Percentiles rank a stretch among this genome's conserved stretches.
These are phyloP conservation scores for Daldinia loculata DNA, from an alignment of 495 filamentous ascomycete species.

Conservation along the genomic window DNA sequence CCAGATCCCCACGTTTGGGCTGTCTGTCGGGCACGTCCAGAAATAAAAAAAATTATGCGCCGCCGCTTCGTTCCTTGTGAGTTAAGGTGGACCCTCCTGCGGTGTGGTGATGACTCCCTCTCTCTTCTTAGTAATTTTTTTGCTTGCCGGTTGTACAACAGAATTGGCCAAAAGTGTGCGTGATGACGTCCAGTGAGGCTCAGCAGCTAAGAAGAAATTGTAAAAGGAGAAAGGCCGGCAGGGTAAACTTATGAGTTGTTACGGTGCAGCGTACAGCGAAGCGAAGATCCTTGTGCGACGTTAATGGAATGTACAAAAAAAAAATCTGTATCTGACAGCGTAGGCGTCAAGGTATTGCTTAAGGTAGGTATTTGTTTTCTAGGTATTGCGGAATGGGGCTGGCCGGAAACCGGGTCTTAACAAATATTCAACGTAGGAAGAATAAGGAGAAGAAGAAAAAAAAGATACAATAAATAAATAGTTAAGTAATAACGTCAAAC, in stretches of 20 bases:
- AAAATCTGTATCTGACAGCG: slow-evolving; percentile 4
- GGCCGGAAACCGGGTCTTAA: not conserved
- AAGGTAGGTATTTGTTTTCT: not conserved
- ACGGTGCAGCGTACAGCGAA: slow-evolving; percentile 27
- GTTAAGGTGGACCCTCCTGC: slow-evolving; percentile 39
- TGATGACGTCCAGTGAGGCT: slow-evolving; percentile 45
- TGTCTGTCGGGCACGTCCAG: slow-evolving; percentile 29
- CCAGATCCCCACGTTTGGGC: slow-evolving; percentile 26
- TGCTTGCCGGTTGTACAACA: slow-evolving; percentile 33
- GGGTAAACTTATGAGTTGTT: slow-evolving; percentile 27
- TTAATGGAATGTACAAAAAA: slow-evolving; percentile 32
- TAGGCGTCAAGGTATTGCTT: not conserved
- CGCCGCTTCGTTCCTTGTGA: slow-evolving; percentile 29
- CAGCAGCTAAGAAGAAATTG: slow-evolving; percentile 25
- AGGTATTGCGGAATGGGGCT: slow-evolving; percentile 1
- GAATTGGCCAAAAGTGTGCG: slow-evolving; percentile 28
- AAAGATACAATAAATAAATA: slow-evolving; percentile 25
- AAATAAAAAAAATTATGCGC: slow-evolving; percentile 14
- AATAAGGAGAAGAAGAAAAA: slow-evolving; percentile 2
- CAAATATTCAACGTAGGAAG: not conserved
- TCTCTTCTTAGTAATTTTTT: slow-evolving; percentile 38
- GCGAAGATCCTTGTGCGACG: slow-evolving; percentile 34
- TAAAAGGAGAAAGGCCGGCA: slow-evolving; percentile 16
- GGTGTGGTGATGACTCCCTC: slow-evolving; percentile 42
- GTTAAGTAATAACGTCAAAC: slow-evolving; percentile 33